Evolutionary conservation across 2,329 filamentous ascomycete species (phyloP).

Genomic region (Rhynchosporium secalis): DNA sequence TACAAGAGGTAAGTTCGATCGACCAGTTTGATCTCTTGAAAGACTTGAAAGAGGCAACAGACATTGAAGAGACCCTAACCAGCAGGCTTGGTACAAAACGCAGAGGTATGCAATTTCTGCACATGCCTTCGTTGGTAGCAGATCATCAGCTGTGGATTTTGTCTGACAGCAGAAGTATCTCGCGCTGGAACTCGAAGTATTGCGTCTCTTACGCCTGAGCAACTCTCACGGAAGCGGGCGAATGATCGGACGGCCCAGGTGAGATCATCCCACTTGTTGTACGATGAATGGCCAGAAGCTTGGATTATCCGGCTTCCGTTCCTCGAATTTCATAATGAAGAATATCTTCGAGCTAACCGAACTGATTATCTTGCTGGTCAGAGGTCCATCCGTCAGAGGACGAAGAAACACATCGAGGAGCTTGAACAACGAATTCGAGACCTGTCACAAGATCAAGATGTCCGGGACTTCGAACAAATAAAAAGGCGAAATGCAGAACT

Average conservation of each 20-base stretch:
- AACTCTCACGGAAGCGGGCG: slow-evolving; percentile 84
- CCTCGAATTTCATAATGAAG: no score
- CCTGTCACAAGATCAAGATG: slow-evolving; percentile 54
- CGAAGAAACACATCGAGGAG: slow-evolving; percentile 79
- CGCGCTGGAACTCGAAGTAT: slow-evolving; percentile 68
- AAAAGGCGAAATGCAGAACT: slow-evolving; percentile 54
- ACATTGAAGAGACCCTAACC: no score
- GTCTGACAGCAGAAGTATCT: slow-evolving; percentile 33
- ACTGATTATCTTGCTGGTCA: slow-evolving; percentile 42
- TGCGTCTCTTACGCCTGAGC: slow-evolving; percentile 81
- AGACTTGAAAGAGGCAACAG: no score
- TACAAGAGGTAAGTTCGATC: slow-evolving; percentile 5
- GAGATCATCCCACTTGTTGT: slow-evolving; percentile 47
- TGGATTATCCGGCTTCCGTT: neutral
- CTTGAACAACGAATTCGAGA: slow-evolving; percentile 76
- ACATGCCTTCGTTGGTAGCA: no score
- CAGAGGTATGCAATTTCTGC: no score
- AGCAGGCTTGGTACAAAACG: no score
- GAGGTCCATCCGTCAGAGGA: slow-evolving; percentile 80
- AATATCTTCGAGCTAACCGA: neutral
- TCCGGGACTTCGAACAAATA: slow-evolving; percentile 53
- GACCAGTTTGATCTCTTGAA: neutral
- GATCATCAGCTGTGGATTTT: no score
- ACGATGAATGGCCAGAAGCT: slow-evolving; percentile 45
- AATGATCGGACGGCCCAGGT: slow-evolving; percentile 85